Evolutionary conservation across 139 green algal species (phyloP).

Genomic region (Penium margaritaceum): DNA sequence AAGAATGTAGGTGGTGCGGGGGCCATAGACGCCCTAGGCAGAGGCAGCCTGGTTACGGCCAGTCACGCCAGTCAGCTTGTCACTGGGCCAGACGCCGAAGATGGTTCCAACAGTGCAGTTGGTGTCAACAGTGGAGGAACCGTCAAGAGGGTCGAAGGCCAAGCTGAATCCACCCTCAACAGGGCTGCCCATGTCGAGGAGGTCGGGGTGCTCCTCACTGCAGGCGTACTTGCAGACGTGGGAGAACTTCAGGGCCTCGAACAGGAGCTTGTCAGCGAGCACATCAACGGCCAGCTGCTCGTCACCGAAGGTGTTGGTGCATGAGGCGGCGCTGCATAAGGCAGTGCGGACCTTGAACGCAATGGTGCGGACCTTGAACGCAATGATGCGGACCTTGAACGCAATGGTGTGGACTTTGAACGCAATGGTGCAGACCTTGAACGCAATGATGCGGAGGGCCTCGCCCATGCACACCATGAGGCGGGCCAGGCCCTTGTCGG

Average conservation of each 20-base stretch:
- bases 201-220: constrained; percentile 45
- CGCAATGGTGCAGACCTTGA: no score
- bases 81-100: constrained; percentile 51
- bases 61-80: constrained; percentile 51
- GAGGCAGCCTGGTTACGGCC: constrained; percentile 51
- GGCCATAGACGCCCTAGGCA: constrained; percentile 53
- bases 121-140: constrained; percentile 57
- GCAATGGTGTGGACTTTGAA: no score
- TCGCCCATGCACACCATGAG: constrained; percentile 42
- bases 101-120: constrained; percentile 60
- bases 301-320: constrained; percentile 58
- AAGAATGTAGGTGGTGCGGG: constrained; percentile 55
- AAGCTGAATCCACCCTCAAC: constrained; percentile 52
- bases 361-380: no score
- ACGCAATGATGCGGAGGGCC: constrained; percentile 41
- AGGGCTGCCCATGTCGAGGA: constrained; percentile 45
- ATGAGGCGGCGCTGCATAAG: constrained; percentile 39
- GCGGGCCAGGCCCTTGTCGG: constrained; percentile 36
- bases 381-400: no score
- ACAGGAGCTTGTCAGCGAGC: constrained; percentile 50
- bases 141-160: constrained; percentile 56
- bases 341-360: constrained; percentile 43
- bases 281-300: constrained; percentile 58
- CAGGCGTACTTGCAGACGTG: constrained; percentile 47
- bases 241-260: constrained; percentile 47